These are phyloP conservation scores for Hyparrhenia diplandra DNA, from an alignment of 176 grass and related monocot genomes.

Conservation along the genomic window DNA sequence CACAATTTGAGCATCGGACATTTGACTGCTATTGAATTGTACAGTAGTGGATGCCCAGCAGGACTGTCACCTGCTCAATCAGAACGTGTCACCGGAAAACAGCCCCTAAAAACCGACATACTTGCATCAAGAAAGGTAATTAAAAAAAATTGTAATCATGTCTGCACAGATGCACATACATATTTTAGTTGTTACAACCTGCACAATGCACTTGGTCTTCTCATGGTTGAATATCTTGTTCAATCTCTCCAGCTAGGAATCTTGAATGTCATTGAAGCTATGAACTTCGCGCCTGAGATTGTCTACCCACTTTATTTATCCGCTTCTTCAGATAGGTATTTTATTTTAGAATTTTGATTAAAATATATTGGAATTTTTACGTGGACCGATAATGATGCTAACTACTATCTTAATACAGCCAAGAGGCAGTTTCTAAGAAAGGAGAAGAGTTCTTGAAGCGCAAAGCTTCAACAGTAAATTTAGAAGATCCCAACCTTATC, in stretches of 20 bases:
- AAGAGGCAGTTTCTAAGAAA: constrained; percentile 88
- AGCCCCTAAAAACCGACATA: constrained; percentile 64
- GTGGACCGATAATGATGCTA: constrained; percentile 24
- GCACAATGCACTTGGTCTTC: constrained; percentile 4
- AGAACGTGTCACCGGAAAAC: constrained; percentile 77
- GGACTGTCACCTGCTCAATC: constrained; percentile 78
- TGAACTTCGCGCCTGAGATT: constrained; percentile 71
- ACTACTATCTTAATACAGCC: constrained; percentile 50
- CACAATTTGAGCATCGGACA: not conserved
- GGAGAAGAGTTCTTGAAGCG: constrained; percentile 79
- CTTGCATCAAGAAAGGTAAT: constrained; percentile 76
- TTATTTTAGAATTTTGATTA: constrained; percentile 13
- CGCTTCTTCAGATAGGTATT: constrained; percentile 83
- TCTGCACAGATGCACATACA: not conserved
- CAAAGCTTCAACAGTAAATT: constrained; percentile 62
- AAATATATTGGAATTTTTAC: constrained; percentile 12
- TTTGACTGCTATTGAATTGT: constrained; percentile 17
- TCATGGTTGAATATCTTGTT: constrained; percentile 19
- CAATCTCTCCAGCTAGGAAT: constrained; percentile 70
- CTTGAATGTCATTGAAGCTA: constrained; percentile 80
- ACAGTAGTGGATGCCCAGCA: constrained; percentile 63
- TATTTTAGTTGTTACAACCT: constrained; percentile 27
- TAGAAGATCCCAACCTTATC: constrained; percentile 74
- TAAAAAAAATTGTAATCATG: constrained; percentile 1
- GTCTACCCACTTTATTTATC: constrained; percentile 84